Percentiles rank a stretch among this genome's conserved stretches.
Evolutionary conservation across 2,329 filamentous ascomycete genomes (phyloP).

Genomic region (Aureobasidium sp.): DNA sequence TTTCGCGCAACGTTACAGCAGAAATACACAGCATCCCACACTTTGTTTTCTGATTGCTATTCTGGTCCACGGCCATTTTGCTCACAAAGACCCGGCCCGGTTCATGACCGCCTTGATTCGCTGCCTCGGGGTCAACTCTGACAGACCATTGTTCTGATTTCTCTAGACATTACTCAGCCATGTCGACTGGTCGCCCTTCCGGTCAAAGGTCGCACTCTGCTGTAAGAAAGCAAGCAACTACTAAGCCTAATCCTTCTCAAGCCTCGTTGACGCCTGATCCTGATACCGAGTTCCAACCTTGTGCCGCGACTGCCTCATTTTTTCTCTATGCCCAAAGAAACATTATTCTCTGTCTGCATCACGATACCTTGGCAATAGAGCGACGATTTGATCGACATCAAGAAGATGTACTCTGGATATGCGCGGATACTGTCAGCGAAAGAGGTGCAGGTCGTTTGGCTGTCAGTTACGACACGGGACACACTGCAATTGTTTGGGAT

Average conservation of each 20-base stretch:
- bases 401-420: slow-evolving; percentile 74
- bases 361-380: slow-evolving; percentile 86
- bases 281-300: slow-evolving; percentile 64
- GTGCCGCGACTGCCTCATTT: slow-evolving; percentile 82
- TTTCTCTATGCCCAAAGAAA: slow-evolving; percentile 82
- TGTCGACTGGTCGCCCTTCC: slow-evolving; percentile 35
- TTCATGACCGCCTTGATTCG: slow-evolving; percentile 12
- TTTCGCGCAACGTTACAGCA: slow-evolving; percentile 11
- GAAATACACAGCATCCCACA: slow-evolving; percentile 10
- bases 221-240: slow-evolving; percentile 21
- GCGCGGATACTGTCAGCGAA: slow-evolving; percentile 87
- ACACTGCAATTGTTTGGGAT: slow-evolving; percentile 96
- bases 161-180: slow-evolving; percentile 20
- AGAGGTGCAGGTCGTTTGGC: slow-evolving; percentile 74
- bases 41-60: slow-evolving; percentile 4
- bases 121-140: neutral
- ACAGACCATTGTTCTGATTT: neutral
- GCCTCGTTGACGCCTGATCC: slow-evolving; percentile 36
- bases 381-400: slow-evolving; percentile 75
- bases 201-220: slow-evolving; percentile 34
- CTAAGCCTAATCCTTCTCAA: slow-evolving; percentile 30
- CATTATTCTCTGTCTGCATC: slow-evolving; percentile 77
- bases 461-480: slow-evolving; percentile 84
- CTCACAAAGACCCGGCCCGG: neutral
- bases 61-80: neutral